phyloP scores from a whole-genome alignment of 2,329 filamentous ascomycete genomes.

The Aurifilum marmelostoma region DNA sequence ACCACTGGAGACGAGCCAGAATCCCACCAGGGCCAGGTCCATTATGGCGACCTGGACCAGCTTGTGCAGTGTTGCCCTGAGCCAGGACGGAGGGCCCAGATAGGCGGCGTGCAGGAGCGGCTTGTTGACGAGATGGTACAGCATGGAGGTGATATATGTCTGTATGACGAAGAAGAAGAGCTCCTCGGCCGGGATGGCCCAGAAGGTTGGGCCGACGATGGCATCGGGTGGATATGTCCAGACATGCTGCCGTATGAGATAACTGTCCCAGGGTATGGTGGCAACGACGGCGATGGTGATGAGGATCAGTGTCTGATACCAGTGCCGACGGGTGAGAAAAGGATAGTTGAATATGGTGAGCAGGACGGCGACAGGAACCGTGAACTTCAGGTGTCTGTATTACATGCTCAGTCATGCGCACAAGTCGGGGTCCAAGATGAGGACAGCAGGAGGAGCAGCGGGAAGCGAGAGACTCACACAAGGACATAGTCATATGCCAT shows the following conservation, averaged over 20 bases:
- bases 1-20: constrained; percentile 47
- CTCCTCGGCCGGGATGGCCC: constrained; percentile 71
- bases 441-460: background rate
- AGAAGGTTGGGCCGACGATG: constrained; percentile 64
- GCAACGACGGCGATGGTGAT: constrained; percentile 66
- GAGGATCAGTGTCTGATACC: constrained; percentile 65
- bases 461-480: constrained; percentile 27
- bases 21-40: constrained; percentile 48
- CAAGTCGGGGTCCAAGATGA: background rate
- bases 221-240: constrained; percentile 73
- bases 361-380: constrained; percentile 63
- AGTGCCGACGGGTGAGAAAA: constrained; percentile 63
- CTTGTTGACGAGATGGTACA: constrained; percentile 71
- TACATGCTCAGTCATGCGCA: constrained; percentile 1
- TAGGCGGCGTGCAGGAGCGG: constrained; percentile 56
- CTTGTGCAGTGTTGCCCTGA: constrained; percentile 11
- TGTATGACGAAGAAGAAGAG: constrained; percentile 79
- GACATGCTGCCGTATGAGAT: constrained; percentile 67
- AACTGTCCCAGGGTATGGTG: constrained; percentile 78
- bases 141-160: constrained; percentile 70
- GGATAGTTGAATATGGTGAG: constrained; percentile 64
- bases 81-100: constrained; percentile 32
- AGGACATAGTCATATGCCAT: constrained; percentile 35
- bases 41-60: constrained; percentile 52
- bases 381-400: constrained; percentile 66